A percentile compares a stretch with the other conserved stretches of the same genome.
Conservation (phyloP, 2,329 filamentous ascomycete genomes). For the Arthrobotrys pseudoclavata region DNA sequence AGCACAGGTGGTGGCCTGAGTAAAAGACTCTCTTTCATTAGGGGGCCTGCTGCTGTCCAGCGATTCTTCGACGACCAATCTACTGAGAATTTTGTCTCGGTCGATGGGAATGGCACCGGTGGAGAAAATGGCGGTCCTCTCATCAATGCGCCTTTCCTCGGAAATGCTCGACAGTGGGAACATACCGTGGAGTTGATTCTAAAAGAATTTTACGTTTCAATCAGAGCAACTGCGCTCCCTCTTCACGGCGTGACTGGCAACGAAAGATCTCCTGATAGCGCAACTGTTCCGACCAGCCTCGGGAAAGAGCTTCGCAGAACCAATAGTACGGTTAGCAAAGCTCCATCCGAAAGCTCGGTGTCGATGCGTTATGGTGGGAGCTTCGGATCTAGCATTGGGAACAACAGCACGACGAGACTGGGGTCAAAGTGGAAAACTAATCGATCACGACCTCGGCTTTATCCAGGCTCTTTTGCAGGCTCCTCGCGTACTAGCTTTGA, state of each 20-base stretch:
- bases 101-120: conserved; percentile 68
- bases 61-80: conserved; percentile 61
- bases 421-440: conserved; percentile 84
- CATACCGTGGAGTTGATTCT: conserved; percentile 89
- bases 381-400: conserved; percentile 60
- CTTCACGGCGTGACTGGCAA: conserved; percentile 76
- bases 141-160: conserved; percentile 81
- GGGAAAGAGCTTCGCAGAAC: conserved; percentile 70
- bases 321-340: conserved; percentile 92
- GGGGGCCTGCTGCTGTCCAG: conserved; percentile 63
- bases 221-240: conserved; percentile 86
- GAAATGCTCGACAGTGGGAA: conserved; percentile 84
- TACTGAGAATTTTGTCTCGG: conserved; percentile 61
- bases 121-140: conserved; percentile 77
- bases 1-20: conserved; percentile 66
- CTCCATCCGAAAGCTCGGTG: conserved; percentile 78
- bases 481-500: conserved; percentile 96
- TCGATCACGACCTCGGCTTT: conserved; percentile 81
- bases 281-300: conserved; percentile 32
- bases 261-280: conserved; percentile 46
- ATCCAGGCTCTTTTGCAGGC: conserved; percentile 83
- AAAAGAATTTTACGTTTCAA: conserved; percentile 91
- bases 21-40: conserved; percentile 59
- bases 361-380: conserved; percentile 55
- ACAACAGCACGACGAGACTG: conserved; percentile 64